These are phyloP conservation scores for Coriolopsis trogii DNA, from an alignment of 1,284 basidiomycete species.

Conservation along the genomic window DNA sequence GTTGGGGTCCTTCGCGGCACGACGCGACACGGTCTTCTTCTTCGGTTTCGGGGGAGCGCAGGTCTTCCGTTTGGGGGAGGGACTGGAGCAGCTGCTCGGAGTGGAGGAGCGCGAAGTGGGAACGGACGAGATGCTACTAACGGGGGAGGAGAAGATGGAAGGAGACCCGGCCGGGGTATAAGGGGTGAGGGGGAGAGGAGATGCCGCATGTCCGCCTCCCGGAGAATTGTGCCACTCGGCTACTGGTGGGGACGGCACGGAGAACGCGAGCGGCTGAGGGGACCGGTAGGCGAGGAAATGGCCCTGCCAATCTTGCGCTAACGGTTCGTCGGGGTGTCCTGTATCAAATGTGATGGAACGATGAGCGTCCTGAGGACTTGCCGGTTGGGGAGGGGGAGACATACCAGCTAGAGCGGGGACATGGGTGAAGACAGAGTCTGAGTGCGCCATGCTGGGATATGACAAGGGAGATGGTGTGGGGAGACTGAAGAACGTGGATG, in stretches of 20 bases:
- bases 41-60: background rate
- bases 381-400: background rate
- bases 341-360: background rate
- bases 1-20: constrained; percentile 27
- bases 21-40: constrained; percentile 10
- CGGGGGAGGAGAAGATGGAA: background rate
- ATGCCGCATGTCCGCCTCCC: background rate
- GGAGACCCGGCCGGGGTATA: background rate
- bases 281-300: background rate
- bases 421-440: background rate
- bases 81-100: background rate
- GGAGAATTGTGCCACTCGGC: constrained; percentile 5
- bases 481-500: background rate
- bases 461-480: background rate
- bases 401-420: background rate
- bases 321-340: background rate
- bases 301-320: background rate
- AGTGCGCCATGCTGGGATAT: background rate
- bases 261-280: background rate
- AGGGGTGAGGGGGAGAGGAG: background rate
- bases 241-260: background rate
- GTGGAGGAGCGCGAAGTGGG: constrained; percentile 8
- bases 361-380: background rate
- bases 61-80: constrained; percentile 2
- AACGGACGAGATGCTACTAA: background rate